These are phyloP conservation scores for Apiospora hydei DNA, from an alignment of 2,329 filamentous ascomycete species.

Conservation along the genomic window DNA sequence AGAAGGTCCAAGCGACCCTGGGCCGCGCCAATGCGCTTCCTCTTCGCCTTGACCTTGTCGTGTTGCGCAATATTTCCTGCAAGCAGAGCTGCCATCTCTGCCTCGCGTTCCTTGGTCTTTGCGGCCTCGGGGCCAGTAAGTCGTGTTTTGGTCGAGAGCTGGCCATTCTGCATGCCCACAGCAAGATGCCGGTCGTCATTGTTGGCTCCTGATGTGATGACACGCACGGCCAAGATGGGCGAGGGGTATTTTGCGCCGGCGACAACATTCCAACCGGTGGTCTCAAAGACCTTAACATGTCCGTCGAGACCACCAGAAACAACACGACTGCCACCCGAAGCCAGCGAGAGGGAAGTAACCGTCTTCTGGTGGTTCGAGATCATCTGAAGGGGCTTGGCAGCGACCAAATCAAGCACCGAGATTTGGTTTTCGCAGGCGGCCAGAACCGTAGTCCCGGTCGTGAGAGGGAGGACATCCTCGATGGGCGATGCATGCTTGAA, in stretches of 20 bases:
- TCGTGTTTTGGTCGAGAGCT: constrained; percentile 90
- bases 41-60: constrained; percentile 74
- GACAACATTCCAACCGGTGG: constrained; percentile 94
- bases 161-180: constrained; percentile 92
- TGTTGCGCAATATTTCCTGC: constrained; percentile 80
- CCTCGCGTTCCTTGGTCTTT: constrained; percentile 77
- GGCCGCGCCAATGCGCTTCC: constrained; percentile 63
- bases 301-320: constrained; percentile 91
- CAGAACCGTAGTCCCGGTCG: constrained; percentile 84
- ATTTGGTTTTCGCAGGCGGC: constrained; percentile 87
- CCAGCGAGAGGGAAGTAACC: constrained; percentile 84
- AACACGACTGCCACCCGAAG: constrained; percentile 80
- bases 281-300: constrained; percentile 97
- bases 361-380: constrained; percentile 98
- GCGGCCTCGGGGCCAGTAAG: constrained; percentile 82
- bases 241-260: constrained; percentile 91
- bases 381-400: constrained; percentile 84
- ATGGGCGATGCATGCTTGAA: constrained; percentile 94
- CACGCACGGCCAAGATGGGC: constrained; percentile 83
- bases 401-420: constrained; percentile 90
- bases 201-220: constrained; percentile 72
- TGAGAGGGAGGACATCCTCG: constrained; percentile 86
- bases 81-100: constrained; percentile 84
- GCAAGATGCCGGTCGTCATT: constrained; percentile 90
- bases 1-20: constrained; percentile 74